Conservation (phyloP, 2,329 filamentous ascomycete genomes). For the Arthrobotrys iridis region DNA sequence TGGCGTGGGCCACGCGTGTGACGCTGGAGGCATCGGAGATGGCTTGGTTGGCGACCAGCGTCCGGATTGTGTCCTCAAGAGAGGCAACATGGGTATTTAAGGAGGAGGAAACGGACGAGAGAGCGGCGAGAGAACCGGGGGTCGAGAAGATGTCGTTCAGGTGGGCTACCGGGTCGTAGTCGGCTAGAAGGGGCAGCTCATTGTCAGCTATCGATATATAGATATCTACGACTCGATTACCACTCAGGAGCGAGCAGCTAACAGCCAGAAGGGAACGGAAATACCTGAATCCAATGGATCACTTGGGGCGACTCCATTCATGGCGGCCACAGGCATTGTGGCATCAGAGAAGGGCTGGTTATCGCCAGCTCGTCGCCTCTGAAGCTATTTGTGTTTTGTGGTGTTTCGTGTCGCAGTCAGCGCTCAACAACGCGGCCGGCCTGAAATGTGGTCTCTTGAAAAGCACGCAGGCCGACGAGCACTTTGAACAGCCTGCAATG, state of each 20-base stretch:
- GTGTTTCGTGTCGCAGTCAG: slow-evolving; percentile 9
- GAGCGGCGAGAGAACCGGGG: slow-evolving; percentile 81
- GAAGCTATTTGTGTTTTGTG: background rate
- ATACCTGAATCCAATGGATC: slow-evolving; percentile 54
- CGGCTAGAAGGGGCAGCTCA: slow-evolving; percentile 64
- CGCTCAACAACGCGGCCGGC: background rate
- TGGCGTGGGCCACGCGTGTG: slow-evolving; percentile 88
- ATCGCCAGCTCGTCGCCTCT: slow-evolving; percentile 30
- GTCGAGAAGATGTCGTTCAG: slow-evolving; percentile 94
- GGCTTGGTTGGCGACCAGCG: slow-evolving; percentile 78
- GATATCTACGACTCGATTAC: no score
- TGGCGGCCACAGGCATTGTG: slow-evolving; percentile 54
- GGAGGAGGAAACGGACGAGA: slow-evolving; percentile 76
- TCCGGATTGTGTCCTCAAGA: slow-evolving; percentile 79
- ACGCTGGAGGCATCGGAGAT: slow-evolving; percentile 87
- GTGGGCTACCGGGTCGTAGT: slow-evolving; percentile 93
- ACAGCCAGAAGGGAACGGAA: background rate
- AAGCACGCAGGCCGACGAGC: background rate
- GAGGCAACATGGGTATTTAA: slow-evolving; percentile 82
- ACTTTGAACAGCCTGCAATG: background rate
- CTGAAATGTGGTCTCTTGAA: background rate
- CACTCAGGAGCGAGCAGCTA: no score
- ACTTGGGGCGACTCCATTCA: slow-evolving; percentile 54
- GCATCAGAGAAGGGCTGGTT: slow-evolving; percentile 48
- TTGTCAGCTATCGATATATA: background rate